Percentiles rank a stretch among this genome's conserved stretches.
These are phyloP conservation scores for Remersonia thermophila DNA, from an alignment of 2,329 filamentous ascomycete species.

Conservation along the genomic window DNA sequence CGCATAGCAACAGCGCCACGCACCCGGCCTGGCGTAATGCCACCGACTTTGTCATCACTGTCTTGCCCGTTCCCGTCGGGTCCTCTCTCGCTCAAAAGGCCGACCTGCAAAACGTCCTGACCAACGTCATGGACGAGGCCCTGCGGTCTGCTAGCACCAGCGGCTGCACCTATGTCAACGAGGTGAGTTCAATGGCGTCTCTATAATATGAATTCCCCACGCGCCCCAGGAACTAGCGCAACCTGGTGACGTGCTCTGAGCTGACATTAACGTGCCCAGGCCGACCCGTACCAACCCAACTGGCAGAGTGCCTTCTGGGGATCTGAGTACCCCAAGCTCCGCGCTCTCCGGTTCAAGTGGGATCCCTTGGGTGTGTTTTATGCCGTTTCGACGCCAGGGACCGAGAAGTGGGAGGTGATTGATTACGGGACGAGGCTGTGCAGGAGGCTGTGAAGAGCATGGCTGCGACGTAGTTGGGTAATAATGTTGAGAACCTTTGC, in stretches of 20 bases:
- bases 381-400: conserved; percentile 31
- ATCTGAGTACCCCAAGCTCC: conserved; percentile 23
- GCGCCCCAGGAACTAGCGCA: too few relatives aligned
- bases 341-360: conserved; percentile 29
- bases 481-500: too few relatives aligned
- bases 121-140: conserved; percentile 24
- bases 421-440: conserved; percentile 30
- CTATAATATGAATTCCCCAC: background rate
- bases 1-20: conserved; percentile 24
- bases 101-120: conserved; percentile 26
- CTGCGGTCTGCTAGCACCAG: conserved; percentile 26
- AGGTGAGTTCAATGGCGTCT: conserved; percentile 19
- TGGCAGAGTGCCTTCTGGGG: conserved; percentile 31
- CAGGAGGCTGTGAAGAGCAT: conserved; percentile 14
- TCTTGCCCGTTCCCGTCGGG: conserved; percentile 21
- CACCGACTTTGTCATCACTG: conserved; percentile 24
- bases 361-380: conserved; percentile 32
- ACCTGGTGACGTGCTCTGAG: background rate
- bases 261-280: conserved; percentile 3
- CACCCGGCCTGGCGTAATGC: conserved; percentile 27
- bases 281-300: conserved; percentile 21
- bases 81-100: conserved; percentile 30
- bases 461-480: background rate
- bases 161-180: conserved; percentile 33
- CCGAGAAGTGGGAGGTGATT: conserved; percentile 31